Evolutionary conservation across 2,329 filamentous ascomycete genomes (phyloP).

Genomic region (Colletotrichum shisoi): DNA sequence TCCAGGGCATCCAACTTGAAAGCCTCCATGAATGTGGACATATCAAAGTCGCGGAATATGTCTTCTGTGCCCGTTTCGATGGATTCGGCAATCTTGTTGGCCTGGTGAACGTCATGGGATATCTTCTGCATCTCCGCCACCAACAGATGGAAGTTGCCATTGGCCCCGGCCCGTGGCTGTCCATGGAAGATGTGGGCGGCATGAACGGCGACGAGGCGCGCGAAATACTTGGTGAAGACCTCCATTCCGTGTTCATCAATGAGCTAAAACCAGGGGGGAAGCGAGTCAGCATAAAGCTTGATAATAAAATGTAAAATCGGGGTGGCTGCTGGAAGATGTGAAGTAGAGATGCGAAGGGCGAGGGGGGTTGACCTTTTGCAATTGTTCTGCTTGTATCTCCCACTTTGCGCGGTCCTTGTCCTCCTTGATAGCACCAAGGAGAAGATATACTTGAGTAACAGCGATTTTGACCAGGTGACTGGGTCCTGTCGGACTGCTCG

Average conservation of each 20-base stretch:
- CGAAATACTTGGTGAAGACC: conserved; percentile 95
- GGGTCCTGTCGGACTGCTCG: conserved; percentile 68
- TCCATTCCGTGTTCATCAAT: conserved; percentile 99
- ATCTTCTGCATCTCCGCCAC: conserved; percentile 87
- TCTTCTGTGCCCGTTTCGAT: conserved; percentile 92
- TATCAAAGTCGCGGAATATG: conserved; percentile 92
- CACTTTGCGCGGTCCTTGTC: conserved; percentile 91
- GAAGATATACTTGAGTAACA: conserved; percentile 91
- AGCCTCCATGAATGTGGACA: conserved; percentile 94
- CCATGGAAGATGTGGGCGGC: conserved; percentile 89
- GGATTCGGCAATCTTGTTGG: conserved; percentile 89
- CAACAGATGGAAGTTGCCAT: conserved; percentile 85
- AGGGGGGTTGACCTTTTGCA: conserved; percentile 75
- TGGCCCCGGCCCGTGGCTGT: conserved; percentile 74
- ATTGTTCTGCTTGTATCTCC: conserved; percentile 88
- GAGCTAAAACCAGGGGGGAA: conserved; percentile 63
- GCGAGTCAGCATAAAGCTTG: conserved; percentile 35
- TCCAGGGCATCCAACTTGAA: conserved; percentile 91
- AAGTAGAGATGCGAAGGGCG: conserved; percentile 20
- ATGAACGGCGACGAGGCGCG: conserved; percentile 90
- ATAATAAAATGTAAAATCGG: not conserved
- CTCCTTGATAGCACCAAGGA: conserved; percentile 93
- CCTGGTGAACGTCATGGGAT: conserved; percentile 79
- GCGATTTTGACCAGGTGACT: conserved; percentile 88
- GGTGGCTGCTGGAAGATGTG: conserved; percentile 16